Evolutionary conservation across 305 asterid genomes (phyloP).

Genomic region (Fraxinus platypoda): DNA sequence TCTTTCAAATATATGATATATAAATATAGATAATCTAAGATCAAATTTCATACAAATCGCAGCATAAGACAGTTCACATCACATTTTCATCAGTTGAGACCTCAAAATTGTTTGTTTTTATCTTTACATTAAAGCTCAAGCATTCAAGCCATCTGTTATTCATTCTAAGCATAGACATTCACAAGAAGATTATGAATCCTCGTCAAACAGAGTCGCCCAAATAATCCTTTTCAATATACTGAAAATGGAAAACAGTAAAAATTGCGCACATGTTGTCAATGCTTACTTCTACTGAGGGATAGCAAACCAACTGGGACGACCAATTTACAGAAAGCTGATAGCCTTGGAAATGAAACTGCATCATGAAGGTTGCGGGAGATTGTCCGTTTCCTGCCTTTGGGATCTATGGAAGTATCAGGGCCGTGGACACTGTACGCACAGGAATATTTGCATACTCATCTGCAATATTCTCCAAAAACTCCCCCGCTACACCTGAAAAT

Average conservation of each 20-base stretch:
- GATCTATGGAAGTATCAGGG: conserved; percentile 42
- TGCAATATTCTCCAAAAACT: conserved; percentile 75
- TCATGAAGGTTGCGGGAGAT: conserved; percentile 65
- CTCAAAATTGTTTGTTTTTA: not conserved
- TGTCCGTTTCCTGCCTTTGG: conserved; percentile 47
- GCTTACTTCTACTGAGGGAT: conserved; percentile 67
- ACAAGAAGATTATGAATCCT: not conserved
- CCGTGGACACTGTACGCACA: conserved; percentile 53
- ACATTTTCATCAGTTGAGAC: not conserved
- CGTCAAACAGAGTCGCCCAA: not conserved
- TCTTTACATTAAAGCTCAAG: not conserved
- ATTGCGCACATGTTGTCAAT: not conserved
- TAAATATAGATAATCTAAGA: not conserved
- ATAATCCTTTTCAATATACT: not conserved
- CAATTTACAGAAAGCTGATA: conserved; percentile 72
- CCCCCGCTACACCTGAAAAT: conserved; percentile 82
- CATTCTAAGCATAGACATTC: not conserved
- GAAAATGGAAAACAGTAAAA: not conserved
- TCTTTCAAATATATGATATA: not conserved
- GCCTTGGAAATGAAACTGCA: conserved; percentile 80
- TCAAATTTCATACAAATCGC: not conserved
- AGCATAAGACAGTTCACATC: not conserved
- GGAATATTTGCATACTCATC: conserved; percentile 87
- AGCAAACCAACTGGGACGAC: conserved; percentile 82
- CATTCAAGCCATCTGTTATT: not conserved